Percentiles rank a stretch among this genome's conserved stretches.
phyloP scores from a whole-genome alignment of 257 asterid genomes.

The Solanum chilense region DNA sequence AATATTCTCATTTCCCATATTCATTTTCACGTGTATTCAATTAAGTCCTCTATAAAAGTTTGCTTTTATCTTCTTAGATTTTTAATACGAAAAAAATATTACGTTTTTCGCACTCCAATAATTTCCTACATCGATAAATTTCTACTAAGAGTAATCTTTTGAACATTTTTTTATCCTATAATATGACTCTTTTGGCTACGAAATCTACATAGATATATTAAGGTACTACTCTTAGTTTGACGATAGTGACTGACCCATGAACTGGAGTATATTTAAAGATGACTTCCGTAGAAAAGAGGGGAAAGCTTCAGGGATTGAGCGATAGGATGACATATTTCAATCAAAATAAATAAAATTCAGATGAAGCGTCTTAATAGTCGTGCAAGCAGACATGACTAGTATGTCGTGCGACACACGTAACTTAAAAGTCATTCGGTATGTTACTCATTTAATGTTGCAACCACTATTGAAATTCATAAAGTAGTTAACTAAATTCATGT shows the following conservation, averaged over 20 bases:
- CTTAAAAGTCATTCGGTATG: not conserved
- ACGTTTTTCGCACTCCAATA: too few relatives aligned
- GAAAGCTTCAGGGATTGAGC: not conserved
- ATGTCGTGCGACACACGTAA: not conserved
- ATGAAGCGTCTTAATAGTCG: not conserved
- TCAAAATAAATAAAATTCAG: too few relatives aligned
- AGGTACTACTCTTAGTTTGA: not conserved
- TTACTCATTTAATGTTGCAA: not conserved
- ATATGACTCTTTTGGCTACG: not conserved
- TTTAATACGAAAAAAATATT: too few relatives aligned
- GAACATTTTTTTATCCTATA: too few relatives aligned
- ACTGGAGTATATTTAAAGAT: not conserved
- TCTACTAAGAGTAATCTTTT: too few relatives aligned
- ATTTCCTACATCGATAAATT: not conserved
- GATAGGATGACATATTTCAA: not conserved
- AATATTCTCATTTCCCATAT: not conserved
- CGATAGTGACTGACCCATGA: not conserved
- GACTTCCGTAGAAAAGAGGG: not conserved
- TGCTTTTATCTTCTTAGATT: not conserved
- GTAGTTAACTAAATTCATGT: too few relatives aligned
- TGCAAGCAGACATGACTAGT: not conserved
- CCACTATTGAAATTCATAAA: not conserved
- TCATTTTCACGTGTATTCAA: too few relatives aligned
- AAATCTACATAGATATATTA: not conserved
- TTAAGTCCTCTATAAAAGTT: not conserved